Evolutionary conservation across 1,139 yeast species (phyloP), one percentile per base, ranked within the genome.

Genomic region (Keqinozyma sinolaborantium): DNA sequence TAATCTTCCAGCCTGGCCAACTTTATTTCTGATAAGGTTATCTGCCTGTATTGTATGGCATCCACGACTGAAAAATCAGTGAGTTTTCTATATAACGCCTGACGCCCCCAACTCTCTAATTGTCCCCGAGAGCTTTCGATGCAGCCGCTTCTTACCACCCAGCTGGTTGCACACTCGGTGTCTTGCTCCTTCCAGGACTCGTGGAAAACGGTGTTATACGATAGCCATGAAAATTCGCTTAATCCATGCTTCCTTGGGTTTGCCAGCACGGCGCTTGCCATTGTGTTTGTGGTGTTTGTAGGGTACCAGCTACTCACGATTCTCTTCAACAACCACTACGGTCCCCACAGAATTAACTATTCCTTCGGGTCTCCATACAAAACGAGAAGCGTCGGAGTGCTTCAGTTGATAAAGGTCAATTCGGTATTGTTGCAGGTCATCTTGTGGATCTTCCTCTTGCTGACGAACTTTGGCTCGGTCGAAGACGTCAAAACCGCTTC

Each of bases 191-290:
- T 36, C 7, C 13, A 8, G 7, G 28, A 28, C 4, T 38, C 42
- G 4, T 42, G 50, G 45, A 30, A 33, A 11, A n/a, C 34, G 4
- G 64, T 64, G 7, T 47, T 59, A 30, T 49, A 42, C 28, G 39
- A 47, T 33, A 50, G 54, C 5, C 26, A 33, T 16, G 41, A 40
- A n/a, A 63, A 60, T 40, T 47, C 60, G 14, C 36, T 61, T 14
- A 58, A 60, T 39, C 68, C 69, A 1, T 50, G 60, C 31, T 63
- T 63, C 36, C 40, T 60, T 18, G 48, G 57, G 10, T 45, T 50
- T 19, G 37, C 51, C 4, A 42, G 45, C 5, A 29, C 45, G 3
- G 25, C 13, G 1, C 6, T 28, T 2, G 32, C 26, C 18, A 10
- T 34, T 5, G 19, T 36, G 8, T 34, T 44, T 16, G 10, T 30